Evolutionary conservation across 768 basidiomycete genomes (phyloP).

Genomic region (Psilocybe azurescens): DNA sequence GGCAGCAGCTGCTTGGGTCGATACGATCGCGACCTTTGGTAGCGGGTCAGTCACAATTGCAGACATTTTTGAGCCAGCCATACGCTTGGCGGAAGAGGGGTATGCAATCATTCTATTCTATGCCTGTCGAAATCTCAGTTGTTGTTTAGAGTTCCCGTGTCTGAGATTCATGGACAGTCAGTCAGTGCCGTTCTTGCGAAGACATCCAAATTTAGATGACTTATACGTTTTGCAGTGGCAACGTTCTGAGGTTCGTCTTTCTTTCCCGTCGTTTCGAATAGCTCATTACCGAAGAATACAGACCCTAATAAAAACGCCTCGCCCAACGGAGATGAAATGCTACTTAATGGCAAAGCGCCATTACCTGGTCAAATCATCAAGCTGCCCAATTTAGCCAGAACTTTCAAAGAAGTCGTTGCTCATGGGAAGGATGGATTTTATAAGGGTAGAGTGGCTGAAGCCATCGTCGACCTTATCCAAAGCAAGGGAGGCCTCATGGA

Average conservation of each 20-base stretch:
- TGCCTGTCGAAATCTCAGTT: neutral
- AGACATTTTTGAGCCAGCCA: slow-evolving; percentile 88
- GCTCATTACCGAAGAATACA: slow-evolving; percentile 26
- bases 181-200: slow-evolving; percentile 37
- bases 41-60: slow-evolving; percentile 66
- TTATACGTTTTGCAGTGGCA: slow-evolving; percentile 48
- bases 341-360: slow-evolving; percentile 84
- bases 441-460: slow-evolving; percentile 88
- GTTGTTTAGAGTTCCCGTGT: slow-evolving; percentile 74
- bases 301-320: slow-evolving; percentile 81
- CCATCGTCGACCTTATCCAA: slow-evolving; percentile 85
- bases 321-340: slow-evolving; percentile 85
- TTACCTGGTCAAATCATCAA: slow-evolving; percentile 84
- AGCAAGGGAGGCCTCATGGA: slow-evolving; percentile 93
- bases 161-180: slow-evolving; percentile 73
- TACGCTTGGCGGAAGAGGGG: slow-evolving; percentile 91
- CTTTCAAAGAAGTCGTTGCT: slow-evolving; percentile 79
- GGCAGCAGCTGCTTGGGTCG: slow-evolving; percentile 95
- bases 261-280: neutral
- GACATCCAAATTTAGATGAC: neutral
- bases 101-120: slow-evolving; percentile 31
- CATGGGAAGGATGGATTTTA: slow-evolving; percentile 95
- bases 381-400: slow-evolving; percentile 81
- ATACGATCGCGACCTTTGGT: slow-evolving; percentile 84
- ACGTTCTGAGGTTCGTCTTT: slow-evolving; percentile 53